Base-by-base conservation (phyloP, 352 stramenopile species). In the Globisporangium spiculum region DNA sequence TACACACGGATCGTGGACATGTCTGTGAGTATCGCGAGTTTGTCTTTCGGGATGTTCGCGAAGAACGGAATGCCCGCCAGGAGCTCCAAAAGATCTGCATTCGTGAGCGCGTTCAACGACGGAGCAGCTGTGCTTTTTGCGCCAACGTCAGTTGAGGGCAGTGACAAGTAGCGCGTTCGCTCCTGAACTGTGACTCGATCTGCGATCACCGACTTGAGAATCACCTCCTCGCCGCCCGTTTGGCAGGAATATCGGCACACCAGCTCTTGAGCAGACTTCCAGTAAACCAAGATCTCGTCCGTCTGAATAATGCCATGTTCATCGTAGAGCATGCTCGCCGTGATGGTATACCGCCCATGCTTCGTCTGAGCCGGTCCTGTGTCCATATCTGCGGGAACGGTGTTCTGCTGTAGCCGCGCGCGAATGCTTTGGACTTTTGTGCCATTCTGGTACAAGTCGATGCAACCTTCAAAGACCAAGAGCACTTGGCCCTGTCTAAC, bases 1-100 rank as follows among this genome's bases (percentile, higher is more conserved):
- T 91, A 91, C 3, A 92, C 81, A 22, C 86, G 83, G 36, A 93
- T 91, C 18, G 84, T 92, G 3, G 86, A 91, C 65, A 93, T 74
- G 54, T 93, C 86, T 1, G 86, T 91, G 34, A 93, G 74, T 6
- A 81, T 53, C 8, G 73, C 66, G 20, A 93, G 78, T 60, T 91
- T 84, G 26, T 86, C 83, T 22, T 76, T 78, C 1, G 84, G 80
- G 38, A 93, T 75, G 44, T 75, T 78, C 2, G 80, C 70, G 53
- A 93, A 93, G 67, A 93, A 93, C 26, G 86, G 84, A 14, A 93
- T 90, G n/a, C 74, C 77, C 0, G 76, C 68, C 1, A 93, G 67
- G 0, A 92, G 60, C 14, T 83, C 82, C 12, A 92, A 76, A 36
- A 91, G 73, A 60, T 93, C 84, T 30, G 79, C 72, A 59, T 91